Conservation (phyloP, 2,329 filamentous ascomycete genomes). For the Exophiala sideris region DNA sequence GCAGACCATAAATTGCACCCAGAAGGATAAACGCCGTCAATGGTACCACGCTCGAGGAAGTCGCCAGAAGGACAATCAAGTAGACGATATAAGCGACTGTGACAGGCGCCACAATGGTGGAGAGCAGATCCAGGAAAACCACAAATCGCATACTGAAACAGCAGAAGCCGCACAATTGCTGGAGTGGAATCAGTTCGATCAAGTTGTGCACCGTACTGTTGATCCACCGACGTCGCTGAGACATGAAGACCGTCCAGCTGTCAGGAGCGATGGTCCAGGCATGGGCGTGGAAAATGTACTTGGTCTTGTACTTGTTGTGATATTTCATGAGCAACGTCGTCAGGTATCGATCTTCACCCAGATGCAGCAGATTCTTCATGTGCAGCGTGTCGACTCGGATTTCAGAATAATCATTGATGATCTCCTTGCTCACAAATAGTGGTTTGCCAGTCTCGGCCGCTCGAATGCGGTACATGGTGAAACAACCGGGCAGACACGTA, state of each 20-base stretch:
- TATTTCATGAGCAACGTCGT: constrained; percentile 91
- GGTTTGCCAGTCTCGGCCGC: constrained; percentile 93
- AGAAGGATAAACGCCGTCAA: constrained; percentile 85
- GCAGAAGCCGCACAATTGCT: constrained; percentile 97
- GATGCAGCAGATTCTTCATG: constrained; percentile 96
- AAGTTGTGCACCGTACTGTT: constrained; percentile 99
- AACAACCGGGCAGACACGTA: constrained; percentile 96
- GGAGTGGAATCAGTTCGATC: constrained; percentile 87
- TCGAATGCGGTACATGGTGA: constrained; percentile 97
- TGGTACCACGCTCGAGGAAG: constrained; percentile 64
- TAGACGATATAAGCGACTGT: constrained; percentile 87
- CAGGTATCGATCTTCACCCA: constrained; percentile 96
- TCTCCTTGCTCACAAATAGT: constrained; percentile 88
- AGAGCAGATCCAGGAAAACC: constrained; percentile 89
- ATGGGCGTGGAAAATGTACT: constrained; percentile 88
- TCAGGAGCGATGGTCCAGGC: constrained; percentile 98
- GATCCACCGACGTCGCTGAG: constrained; percentile 98
- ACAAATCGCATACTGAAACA: constrained; percentile 99
- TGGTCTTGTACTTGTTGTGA: constrained; percentile 94
- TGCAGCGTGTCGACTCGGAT: constrained; percentile 97
- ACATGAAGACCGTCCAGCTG: constrained; percentile 90
- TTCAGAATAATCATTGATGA: constrained; percentile 81
- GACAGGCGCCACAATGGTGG: constrained; percentile 87
- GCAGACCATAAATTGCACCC: constrained; percentile 93
- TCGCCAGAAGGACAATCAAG: constrained; percentile 70